A percentile compares a stretch with the other conserved stretches of the same genome.
These are phyloP conservation scores for Fusarium luffae DNA, from an alignment of 2,329 filamentous ascomycete genomes.

Conservation along the genomic window DNA sequence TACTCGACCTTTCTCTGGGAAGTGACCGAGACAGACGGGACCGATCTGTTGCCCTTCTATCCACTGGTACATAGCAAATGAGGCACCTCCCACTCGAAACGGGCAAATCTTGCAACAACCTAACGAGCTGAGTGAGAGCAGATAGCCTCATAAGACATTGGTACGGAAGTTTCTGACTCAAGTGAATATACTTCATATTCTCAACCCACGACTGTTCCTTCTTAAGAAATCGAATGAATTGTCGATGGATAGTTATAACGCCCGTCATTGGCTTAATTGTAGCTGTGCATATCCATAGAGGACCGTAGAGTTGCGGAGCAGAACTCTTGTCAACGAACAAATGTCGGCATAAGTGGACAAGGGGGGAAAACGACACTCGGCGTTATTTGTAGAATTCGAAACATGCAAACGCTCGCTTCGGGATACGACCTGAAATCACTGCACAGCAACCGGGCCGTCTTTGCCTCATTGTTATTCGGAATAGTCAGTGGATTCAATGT, in stretches of 20 bases:
- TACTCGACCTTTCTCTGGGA: neutral
- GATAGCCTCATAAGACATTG: neutral
- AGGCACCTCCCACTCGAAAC: neutral
- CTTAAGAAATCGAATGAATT: neutral
- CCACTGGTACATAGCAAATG: too few relatives aligned
- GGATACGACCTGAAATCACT: constrained; percentile 1
- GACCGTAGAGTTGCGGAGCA: neutral
- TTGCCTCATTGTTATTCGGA: constrained; percentile 4
- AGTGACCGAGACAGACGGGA: too few relatives aligned
- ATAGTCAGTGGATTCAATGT: neutral
- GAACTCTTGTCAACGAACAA: neutral
- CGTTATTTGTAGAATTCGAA: neutral
- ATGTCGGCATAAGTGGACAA: neutral
- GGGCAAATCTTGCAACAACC: neutral
- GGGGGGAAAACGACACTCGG: neutral
- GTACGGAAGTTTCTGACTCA: neutral
- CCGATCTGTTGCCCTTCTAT: too few relatives aligned
- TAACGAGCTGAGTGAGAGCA: neutral
- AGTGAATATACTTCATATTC: neutral
- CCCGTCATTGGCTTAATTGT: neutral
- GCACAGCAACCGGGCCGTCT: constrained; percentile 22
- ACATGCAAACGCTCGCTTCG: constrained; percentile 6
- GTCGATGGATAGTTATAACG: neutral
- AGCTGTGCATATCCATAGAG: neutral
- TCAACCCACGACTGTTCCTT: neutral